phyloP scores from a whole-genome alignment of 2,329 filamentous ascomycete species.

The Sporothrix mexicana region DNA sequence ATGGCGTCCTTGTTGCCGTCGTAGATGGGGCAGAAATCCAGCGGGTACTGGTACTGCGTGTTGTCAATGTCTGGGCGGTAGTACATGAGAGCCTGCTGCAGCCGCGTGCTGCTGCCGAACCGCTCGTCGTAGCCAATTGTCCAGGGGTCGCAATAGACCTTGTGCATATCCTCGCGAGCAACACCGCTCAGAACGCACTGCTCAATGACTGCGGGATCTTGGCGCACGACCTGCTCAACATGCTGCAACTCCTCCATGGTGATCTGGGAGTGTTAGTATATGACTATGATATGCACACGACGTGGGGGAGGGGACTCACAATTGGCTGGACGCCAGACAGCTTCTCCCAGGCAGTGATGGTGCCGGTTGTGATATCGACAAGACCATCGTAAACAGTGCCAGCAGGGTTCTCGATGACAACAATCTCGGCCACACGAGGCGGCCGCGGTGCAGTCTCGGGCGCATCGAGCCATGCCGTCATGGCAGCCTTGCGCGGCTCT shows the following conservation, averaged over 20 bases:
- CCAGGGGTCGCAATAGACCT: constrained; percentile 96
- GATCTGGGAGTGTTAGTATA: constrained; percentile 60
- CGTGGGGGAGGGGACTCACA: constrained; percentile 51
- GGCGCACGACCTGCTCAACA: constrained; percentile 76
- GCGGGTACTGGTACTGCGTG: constrained; percentile 86
- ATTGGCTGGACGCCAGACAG: constrained; percentile 81
- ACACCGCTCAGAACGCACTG: constrained; percentile 86
- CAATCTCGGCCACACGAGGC: constrained; percentile 76
- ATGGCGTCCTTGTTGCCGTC: constrained; percentile 80
- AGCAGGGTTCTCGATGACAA: constrained; percentile 73
- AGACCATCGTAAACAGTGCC: constrained; percentile 84
- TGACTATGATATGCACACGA: too few relatives aligned
- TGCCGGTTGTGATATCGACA: constrained; percentile 71
- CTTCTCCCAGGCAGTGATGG: constrained; percentile 75
- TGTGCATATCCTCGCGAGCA: constrained; percentile 83
- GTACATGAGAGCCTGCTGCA: constrained; percentile 96
- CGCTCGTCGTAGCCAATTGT: constrained; percentile 94
- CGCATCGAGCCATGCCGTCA: constrained; percentile 77
- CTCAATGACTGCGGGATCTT: constrained; percentile 85
- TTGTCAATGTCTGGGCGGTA: constrained; percentile 85
- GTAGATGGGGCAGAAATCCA: constrained; percentile 94
- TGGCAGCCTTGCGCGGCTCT: constrained; percentile 84
- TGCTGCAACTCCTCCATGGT: constrained; percentile 87
- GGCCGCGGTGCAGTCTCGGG: constrained; percentile 67
- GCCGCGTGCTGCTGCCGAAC: constrained; percentile 75